Evolutionary conservation across 257 asterid genomes (phyloP).

Genomic region (Ajuga chamaepitys): DNA sequence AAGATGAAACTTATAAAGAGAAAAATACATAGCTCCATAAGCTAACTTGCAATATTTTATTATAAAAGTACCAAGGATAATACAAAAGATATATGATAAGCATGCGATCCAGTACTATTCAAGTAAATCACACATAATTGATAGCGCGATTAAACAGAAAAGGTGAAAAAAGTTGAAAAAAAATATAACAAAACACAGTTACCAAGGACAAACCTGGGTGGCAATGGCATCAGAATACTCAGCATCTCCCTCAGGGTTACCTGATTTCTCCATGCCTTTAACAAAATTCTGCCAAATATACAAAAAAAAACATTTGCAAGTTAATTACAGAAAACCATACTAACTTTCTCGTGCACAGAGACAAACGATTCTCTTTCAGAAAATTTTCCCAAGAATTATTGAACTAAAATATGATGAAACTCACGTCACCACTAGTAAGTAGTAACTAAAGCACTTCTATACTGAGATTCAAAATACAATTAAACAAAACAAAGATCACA

Average conservation of each 20-base stretch:
- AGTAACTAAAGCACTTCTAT: neutral
- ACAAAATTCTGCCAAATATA: slow-evolving; percentile 39
- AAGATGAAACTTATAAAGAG: neutral
- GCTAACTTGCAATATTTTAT: neutral
- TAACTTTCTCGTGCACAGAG: neutral
- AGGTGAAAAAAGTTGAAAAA: neutral
- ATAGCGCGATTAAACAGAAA: neutral
- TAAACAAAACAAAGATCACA: neutral
- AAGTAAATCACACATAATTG: neutral
- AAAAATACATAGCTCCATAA: neutral
- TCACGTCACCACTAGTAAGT: neutral
- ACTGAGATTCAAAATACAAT: neutral
- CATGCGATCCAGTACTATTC: neutral
- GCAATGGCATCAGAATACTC: slow-evolving; percentile 53
- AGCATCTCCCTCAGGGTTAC: slow-evolving; percentile 39
- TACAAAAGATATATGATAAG: neutral
- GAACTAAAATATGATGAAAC: neutral
- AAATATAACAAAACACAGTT: neutral
- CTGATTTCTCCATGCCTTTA: slow-evolving; percentile 44
- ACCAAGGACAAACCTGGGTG: slow-evolving; percentile 43
- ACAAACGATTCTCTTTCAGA: neutral
- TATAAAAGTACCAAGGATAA: neutral
- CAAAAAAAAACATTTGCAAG: neutral
- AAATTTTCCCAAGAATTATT: neutral
- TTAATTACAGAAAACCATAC: neutral